Base-by-base conservation (phyloP, 192 early-diverging fungal genomes). In the Lobosporangium transversale region DNA sequence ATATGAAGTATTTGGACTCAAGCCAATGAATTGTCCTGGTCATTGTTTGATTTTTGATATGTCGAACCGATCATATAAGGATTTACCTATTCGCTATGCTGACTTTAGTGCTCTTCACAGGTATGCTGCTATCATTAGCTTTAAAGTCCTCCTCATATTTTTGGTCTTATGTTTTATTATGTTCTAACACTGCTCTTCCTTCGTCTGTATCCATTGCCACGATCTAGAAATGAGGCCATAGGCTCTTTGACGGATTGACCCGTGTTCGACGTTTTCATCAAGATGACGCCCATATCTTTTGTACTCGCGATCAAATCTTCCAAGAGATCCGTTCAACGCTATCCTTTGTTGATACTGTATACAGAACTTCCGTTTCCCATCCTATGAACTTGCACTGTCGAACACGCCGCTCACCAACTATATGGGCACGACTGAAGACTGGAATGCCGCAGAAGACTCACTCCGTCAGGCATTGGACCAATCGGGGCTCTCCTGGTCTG, bases 1-100 rank as follows among this genome's bases (percentile, higher is more conserved):
- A 68, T 15, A 90, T 35, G 85, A 89, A 31, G 65, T 90, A 20
- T 90, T 89, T 82, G 93, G 93, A 9, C 83, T 98, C n/a, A 98
- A 98, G 68, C 96, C 96, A 12, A 98, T 98, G 96, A 98, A 98
- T 73, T 98, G 97, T 64, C 97, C 97, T 2, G 95, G 95, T 2
- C 97, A 98, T 74, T 98, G 97, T 70, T 63, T 97, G 64, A 89
- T 97, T 9, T 97, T 94, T 84, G 91, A 88, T 45, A 91, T 87
- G 67, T 85, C 87, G 18, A 87, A 85, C 42, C 86, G 91, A 21
- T 97, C 95, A 0, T 97, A 95, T 56, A 83, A 89, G 36, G 97
- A 98, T 66, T 79, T 98, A 50, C 97, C 97, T 20, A 80, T 96
- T 24, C 90, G 95, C 17, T 82, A 91, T 37, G 95, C 95, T 7